Conservation (phyloP, 73 alveolate species). For the Paramecium sonneborni region DNA sequence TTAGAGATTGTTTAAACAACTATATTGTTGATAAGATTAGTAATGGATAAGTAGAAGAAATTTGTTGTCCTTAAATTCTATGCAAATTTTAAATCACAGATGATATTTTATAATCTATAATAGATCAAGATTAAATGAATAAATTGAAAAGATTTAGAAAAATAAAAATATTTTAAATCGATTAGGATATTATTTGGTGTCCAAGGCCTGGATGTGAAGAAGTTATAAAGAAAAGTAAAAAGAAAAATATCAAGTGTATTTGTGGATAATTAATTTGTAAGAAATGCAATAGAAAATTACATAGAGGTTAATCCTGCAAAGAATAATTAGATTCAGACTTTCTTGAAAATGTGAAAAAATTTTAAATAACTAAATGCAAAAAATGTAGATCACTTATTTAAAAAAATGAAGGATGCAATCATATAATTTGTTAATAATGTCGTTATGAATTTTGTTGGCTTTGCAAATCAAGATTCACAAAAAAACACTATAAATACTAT, state of each 20-base stretch:
- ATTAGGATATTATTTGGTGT: constrained; percentile 77
- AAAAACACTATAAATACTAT: not conserved
- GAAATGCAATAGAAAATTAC: constrained; percentile 72
- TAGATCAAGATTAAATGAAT: not conserved
- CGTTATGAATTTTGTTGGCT: not conserved
- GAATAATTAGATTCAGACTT: constrained; percentile 67
- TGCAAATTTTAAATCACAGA: not conserved
- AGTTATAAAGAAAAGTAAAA: constrained; percentile 54
- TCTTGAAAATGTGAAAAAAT: constrained; percentile 68
- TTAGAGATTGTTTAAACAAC: not conserved
- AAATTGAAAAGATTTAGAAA: constrained; percentile 59
- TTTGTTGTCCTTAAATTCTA: not conserved
- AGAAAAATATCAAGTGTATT: constrained; percentile 42
- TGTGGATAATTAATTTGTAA: constrained; percentile 72
- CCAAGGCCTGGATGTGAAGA: constrained; percentile 75
- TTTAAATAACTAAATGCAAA: not conserved
- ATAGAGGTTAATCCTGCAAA: constrained; percentile 64
- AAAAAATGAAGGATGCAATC: constrained; percentile 45
- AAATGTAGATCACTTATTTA: constrained; percentile 79
- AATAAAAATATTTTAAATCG: constrained; percentile 47
- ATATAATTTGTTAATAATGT: not conserved
- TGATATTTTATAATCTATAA: not conserved
- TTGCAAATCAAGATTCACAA: not conserved
- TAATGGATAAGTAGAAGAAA: not conserved
- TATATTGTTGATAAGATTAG: not conserved